These are phyloP conservation scores for Coleophoma crateriformis DNA, from an alignment of 2,329 filamentous ascomycete species.

Conservation along the genomic window DNA sequence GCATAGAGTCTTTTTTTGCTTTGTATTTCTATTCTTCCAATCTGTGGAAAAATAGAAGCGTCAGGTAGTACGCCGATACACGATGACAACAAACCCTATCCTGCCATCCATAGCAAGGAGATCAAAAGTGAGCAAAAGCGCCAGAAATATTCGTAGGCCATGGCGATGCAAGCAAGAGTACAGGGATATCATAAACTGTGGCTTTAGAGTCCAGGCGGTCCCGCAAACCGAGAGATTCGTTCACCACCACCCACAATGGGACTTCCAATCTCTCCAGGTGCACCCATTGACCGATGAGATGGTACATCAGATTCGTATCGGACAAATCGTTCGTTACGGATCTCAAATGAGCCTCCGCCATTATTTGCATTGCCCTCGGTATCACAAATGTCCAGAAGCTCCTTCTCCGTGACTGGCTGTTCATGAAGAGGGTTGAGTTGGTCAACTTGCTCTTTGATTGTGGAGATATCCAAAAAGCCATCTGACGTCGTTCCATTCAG, in stretches of 20 bases:
- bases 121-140: not conserved
- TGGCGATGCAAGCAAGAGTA: constrained; percentile 8
- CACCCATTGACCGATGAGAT: constrained; percentile 39
- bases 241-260: constrained; percentile 41
- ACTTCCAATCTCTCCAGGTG: constrained; percentile 66
- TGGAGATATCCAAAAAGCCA: constrained; percentile 65
- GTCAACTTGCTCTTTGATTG: constrained; percentile 60
- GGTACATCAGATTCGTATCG: constrained; percentile 50
- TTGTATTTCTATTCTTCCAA: constrained; percentile 2
- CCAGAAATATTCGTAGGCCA: not conserved
- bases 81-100: not conserved
- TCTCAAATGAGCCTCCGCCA: constrained; percentile 84
- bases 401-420: constrained; percentile 46
- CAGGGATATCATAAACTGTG: constrained; percentile 2
- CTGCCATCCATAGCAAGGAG: not conserved
- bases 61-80: constrained; percentile 5
- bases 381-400: constrained; percentile 77
- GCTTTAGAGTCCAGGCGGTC: too few species aligned
- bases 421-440: constrained; percentile 45
- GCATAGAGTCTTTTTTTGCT: not conserved
- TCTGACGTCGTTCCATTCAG: constrained; percentile 43
- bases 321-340: constrained; percentile 30
- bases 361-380: constrained; percentile 84
- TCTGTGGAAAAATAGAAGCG: constrained; percentile 1
- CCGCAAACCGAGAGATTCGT: constrained; percentile 16